Evolutionary conservation across 257 asterid species (phyloP), one percentile per base, ranked within the genome.

Genomic region (Nicotiana otophora): DNA sequence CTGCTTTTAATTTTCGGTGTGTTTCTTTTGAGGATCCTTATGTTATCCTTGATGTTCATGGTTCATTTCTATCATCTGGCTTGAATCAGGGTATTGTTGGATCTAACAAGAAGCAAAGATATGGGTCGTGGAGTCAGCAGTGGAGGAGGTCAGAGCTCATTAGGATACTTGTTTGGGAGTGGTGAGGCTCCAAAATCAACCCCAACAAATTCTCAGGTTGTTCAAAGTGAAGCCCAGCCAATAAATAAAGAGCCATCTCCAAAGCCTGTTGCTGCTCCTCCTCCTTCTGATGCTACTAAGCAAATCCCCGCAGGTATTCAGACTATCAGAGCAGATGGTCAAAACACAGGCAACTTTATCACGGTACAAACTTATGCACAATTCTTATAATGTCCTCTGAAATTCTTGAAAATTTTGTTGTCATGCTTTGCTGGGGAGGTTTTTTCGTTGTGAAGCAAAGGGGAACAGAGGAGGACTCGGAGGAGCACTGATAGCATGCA

Each of bases 51-150:
- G 39, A 23, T 23, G 34, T 48, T 26, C 33, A 26, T 48, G 62
- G 34, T 48, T 74, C 0, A 14, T 48, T 74, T 26, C 31, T 48
- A 26, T 48, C 62, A 1, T 42, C 60, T 42, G 36, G 34, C 54
- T 70, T 42, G 60, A 1, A 51, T 20, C 36, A 70, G 78, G 55
- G 36, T 23, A 70, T 42, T 46, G 6, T 54, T 70, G 60, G 60
- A 46, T 70, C 78, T 42, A 20, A 11, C 36, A 26, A 57, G 60
- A n/a, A 20, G 20, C 39, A 48, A 74, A 48, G 62, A 48, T 74
- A 74, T 74, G 80, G 80, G 80, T 74, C 80, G 80, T 74, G 80
- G 80, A 74, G 80, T 74, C 15, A 74, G 80, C 3, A 74, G 80
- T 15, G 80, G 80, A 48, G 80, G 80, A 74, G 80, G 80, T 23